Base-by-base conservation (phyloP, 2,329 filamentous ascomycete species). In the Neofusicoccum laricinum region DNA sequence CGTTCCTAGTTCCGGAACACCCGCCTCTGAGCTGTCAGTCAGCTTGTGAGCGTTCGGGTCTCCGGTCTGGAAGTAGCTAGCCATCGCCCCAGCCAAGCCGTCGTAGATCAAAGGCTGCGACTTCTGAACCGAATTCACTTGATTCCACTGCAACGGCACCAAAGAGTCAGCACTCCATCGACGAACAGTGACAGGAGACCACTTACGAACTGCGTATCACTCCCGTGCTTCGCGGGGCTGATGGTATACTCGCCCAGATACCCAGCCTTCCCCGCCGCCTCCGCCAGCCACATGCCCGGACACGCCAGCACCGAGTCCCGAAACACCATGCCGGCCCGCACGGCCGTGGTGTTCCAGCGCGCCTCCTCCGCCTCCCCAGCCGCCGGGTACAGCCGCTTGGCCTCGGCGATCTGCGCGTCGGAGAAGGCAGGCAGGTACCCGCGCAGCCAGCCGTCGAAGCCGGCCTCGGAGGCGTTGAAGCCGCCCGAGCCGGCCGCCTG, bases 181-280 rank as follows among this genome's bases (percentile, higher is more conserved):
- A 6, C 5, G 25, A 30, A 30, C 7, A 6, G 4, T 30, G 25
- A 30, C 25, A 3, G 36, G 32, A 30, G 34, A 36, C 6, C 19
- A 77, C 79, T 68, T 70, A 85, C 83, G 71, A 84, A 88, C 49
- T 79, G 78, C 4, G 82, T 84, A 71, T 89, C 86, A 64, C 79
- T 83, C 0, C 81, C 86, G 71, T 88, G 86, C 65, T 80, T 84
- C 0, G 86, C 86, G 0, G 86, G 86, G 6, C 76, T 70, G 61
- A 88, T 87, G 0, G 82, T 84, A 68, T 88, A 88, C 71, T 89
- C 84, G 1, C 83, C 82, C 21, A 88, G 41, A 76, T 83, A 88
- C 2, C 83, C 79, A 1, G 77, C 77, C 15, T 19, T 71, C 0
- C 1, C 17, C 1, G 84, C 81, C 2, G 78, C 77, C 2, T 73